Evolutionary conservation across 2,329 filamentous ascomycete species (phyloP), one percentile per base, ranked within the genome.

Genomic region (Alternaria conjuncta): DNA sequence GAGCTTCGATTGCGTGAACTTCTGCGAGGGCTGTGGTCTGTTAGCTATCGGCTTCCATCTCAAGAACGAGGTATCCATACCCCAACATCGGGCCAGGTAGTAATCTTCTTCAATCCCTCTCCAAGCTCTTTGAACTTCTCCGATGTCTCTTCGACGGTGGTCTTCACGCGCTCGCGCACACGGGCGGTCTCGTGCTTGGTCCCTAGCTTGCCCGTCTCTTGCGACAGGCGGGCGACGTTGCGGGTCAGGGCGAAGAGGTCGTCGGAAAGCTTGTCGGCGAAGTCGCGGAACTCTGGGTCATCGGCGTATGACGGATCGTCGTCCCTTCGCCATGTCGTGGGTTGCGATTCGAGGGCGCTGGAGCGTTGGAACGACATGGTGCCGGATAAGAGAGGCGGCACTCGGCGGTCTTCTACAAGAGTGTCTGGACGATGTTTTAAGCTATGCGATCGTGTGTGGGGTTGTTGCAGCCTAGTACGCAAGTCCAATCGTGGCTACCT

Each of bases 1-100:
- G 32, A 99, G 87, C 80, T 98, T 98, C 72, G 95, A 92, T 76
- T 97, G 95, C 21, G 94, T 96, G 84, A 97, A 98, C 81, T 95
- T 96, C 84, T 99, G 96, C 58, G 93, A 92, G 64, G 95, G 93
- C 93, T 97, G 63, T 36, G 23, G 46, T 21, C 28, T 61, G 61
- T 73, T 72, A 67, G 71, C 61, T 44, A 57, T 56, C 47, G 12
- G 10, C 28, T 26, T 44, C 21, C 18, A 21, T 46, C 53, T n/a
- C 30, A 26, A 7, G 23, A 4, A 6, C 18, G 64, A 60, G 13
- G 26, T 79, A 87, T 55, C 93, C 89, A 75, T 95, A 93, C 77
- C 89, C 92, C 94, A 88, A 85, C 75, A 67, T 86, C 84, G 55
- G 79, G 82, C 84, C 84, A 98, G 44, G 87, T 87, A 79, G 96